Conservation (phyloP, 306 rosid genomes). For the Vigna hirtella region DNA sequence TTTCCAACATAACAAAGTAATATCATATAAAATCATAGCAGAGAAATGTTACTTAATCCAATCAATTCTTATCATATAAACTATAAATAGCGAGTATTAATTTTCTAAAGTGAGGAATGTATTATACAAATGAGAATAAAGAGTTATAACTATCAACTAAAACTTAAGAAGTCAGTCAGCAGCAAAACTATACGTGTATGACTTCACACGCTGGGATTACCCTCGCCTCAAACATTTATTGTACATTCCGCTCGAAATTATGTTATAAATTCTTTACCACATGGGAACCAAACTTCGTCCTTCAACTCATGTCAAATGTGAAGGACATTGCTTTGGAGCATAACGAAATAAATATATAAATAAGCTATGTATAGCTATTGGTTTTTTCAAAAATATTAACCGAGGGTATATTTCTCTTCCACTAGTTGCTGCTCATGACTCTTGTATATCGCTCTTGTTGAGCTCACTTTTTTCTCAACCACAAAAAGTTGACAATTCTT, state of each 20-base stretch:
- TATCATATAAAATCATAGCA: background rate
- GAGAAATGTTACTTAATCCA: background rate
- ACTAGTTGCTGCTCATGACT: constrained; percentile 16
- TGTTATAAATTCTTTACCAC: background rate
- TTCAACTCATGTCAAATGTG: constrained; percentile 15
- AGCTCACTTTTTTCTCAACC: constrained; percentile 33
- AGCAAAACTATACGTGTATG: background rate
- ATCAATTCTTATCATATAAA: background rate
- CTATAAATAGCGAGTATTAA: background rate
- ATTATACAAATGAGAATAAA: background rate
- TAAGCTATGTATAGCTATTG: constrained; percentile 46
- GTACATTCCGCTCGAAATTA: background rate
- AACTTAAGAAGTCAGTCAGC: background rate
- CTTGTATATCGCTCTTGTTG: constrained; percentile 28
- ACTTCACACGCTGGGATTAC: background rate
- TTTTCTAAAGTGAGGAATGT: background rate
- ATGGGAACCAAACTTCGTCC: background rate
- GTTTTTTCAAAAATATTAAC: constrained; percentile 19
- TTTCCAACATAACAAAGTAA: background rate
- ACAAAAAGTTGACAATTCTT: constrained; percentile 16
- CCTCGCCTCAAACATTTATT: background rate
- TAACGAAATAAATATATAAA: constrained; percentile 31
- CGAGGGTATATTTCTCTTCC: constrained; percentile 19
- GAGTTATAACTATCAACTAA: background rate
- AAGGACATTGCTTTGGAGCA: constrained; percentile 20